Percentiles rank a stretch among this genome's conserved stretches.
Conservation (phyloP, 768 basidiomycete genomes). For the Collybiopsis confluens region DNA sequence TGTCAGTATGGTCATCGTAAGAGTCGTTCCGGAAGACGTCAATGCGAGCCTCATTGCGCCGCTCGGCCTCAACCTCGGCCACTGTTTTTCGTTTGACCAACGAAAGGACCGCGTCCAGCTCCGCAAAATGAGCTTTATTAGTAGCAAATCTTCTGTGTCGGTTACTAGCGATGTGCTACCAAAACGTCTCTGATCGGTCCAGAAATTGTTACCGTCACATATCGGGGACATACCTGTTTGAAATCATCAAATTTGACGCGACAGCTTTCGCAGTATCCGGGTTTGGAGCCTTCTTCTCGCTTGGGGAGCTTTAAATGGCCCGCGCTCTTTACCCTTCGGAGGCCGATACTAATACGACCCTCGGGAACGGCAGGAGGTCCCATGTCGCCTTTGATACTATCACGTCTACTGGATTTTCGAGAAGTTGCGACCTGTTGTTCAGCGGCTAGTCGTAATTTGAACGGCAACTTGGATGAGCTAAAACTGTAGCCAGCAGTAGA, state of each 20-base stretch:
- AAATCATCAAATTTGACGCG: slow-evolving; percentile 88
- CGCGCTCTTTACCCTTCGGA: slow-evolving; percentile 79
- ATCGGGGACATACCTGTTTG: slow-evolving; percentile 50
- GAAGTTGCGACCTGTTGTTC: slow-evolving; percentile 67
- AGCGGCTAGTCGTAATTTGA: slow-evolving; percentile 40
- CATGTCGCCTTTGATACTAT: slow-evolving; percentile 40
- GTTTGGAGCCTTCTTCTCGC: slow-evolving; percentile 83
- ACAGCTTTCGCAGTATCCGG: slow-evolving; percentile 98
- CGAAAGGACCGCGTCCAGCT: slow-evolving; percentile 71
- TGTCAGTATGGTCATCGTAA: neutral
- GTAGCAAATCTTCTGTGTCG: slow-evolving; percentile 82
- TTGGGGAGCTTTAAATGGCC: slow-evolving; percentile 71
- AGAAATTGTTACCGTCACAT: slow-evolving; percentile 3
- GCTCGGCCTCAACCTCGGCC: slow-evolving; percentile 21
- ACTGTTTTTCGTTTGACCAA: slow-evolving; percentile 48
- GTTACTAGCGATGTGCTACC: slow-evolving; percentile 66
- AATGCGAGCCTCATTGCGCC: slow-evolving; percentile 3
- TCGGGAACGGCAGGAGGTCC: slow-evolving; percentile 65
- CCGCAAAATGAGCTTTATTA: slow-evolving; percentile 71
- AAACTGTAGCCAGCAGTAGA: slow-evolving; percentile 48
- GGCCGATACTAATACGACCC: slow-evolving; percentile 27
- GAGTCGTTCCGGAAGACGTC: neutral
- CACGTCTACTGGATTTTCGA: slow-evolving; percentile 36
- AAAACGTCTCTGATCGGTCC: slow-evolving; percentile 5
- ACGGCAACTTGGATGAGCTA: slow-evolving; percentile 42